Evolutionary conservation across 208 protist genomes (phyloP).

Genomic region (Entamoeba moshkovskii): DNA sequence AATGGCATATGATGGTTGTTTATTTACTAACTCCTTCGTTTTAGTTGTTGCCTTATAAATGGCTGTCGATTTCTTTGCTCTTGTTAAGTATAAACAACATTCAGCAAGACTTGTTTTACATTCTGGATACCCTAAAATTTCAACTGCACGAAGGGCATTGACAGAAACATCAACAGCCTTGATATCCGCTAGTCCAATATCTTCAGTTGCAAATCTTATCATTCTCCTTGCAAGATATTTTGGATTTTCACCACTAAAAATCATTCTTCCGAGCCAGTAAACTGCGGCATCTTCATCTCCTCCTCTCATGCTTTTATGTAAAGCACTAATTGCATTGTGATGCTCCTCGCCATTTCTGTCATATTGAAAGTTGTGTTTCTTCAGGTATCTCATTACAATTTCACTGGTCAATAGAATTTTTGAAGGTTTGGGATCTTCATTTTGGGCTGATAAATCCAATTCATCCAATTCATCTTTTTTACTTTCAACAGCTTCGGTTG

Average conservation of each 20-base stretch:
- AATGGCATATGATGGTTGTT: not conserved
- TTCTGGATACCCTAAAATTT: not conserved
- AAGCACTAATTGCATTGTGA: conserved; percentile 44
- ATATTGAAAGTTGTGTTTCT: conserved; percentile 1
- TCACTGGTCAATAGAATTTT: not conserved
- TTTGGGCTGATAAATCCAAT: not conserved
- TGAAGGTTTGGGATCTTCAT: not conserved
- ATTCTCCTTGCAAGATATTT: conserved; percentile 39
- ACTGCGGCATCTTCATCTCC: conserved; percentile 39
- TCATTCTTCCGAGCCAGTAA: conserved; percentile 39
- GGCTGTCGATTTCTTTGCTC: not conserved
- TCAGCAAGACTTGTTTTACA: not conserved
- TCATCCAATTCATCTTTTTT: not conserved
- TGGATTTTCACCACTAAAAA: conserved; percentile 34
- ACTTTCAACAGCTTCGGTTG: not conserved
- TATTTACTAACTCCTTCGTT: not conserved
- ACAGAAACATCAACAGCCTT: not conserved
- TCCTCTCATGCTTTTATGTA: conserved; percentile 42
- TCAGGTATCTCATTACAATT: not conserved
- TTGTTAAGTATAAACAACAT: not conserved
- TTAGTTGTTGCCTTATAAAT: not conserved
- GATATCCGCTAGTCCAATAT: conserved; percentile 40
- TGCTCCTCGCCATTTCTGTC: conserved; percentile 40
- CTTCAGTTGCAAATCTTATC: conserved; percentile 42
- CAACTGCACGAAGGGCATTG: not conserved